Evolutionary conservation across 768 basidiomycete species (phyloP).

Genomic region (Lactifluus volemus): DNA sequence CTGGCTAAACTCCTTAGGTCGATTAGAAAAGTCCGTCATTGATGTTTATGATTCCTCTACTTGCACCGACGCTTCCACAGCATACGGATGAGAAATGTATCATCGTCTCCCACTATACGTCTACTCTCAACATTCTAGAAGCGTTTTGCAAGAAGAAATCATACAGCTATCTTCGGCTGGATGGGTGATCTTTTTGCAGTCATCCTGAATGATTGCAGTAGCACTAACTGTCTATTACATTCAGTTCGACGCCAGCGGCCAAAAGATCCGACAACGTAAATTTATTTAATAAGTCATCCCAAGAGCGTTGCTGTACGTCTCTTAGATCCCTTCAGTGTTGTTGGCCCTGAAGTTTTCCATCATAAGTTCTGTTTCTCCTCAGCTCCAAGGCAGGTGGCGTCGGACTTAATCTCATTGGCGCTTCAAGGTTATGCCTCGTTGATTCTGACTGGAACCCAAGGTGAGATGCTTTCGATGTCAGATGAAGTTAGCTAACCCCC

Average conservation of each 20-base stretch:
- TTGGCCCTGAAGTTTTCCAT: background rate
- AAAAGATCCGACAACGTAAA: constrained; percentile 87
- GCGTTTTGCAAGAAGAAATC: constrained; percentile 66
- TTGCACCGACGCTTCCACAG: constrained; percentile 27
- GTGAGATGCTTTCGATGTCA: constrained; percentile 27
- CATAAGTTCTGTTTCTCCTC: constrained; percentile 76
- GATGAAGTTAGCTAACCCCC: background rate
- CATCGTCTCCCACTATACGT: constrained; percentile 93
- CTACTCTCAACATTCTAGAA: constrained; percentile 88
- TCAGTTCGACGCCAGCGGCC: constrained; percentile 61
- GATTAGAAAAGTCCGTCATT: constrained; percentile 44
- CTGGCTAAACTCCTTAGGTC: constrained; percentile 54
- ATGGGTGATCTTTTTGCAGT: constrained; percentile 49
- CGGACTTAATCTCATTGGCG: constrained; percentile 89
- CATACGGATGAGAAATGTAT: constrained; percentile 90
- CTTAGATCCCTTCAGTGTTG: background rate
- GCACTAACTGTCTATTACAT: constrained; percentile 1
- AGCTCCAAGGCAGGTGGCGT: constrained; percentile 95
- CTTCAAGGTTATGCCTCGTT: constrained; percentile 75
- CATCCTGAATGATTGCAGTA: background rate
- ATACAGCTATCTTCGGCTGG: constrained; percentile 78
- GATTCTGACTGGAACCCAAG: constrained; percentile 96
- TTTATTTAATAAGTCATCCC: constrained; percentile 72
- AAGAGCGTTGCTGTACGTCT: constrained; percentile 59
- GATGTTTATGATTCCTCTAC: background rate